Conservation (phyloP, 106 monocot species). For the Chionographis japonica region DNA sequence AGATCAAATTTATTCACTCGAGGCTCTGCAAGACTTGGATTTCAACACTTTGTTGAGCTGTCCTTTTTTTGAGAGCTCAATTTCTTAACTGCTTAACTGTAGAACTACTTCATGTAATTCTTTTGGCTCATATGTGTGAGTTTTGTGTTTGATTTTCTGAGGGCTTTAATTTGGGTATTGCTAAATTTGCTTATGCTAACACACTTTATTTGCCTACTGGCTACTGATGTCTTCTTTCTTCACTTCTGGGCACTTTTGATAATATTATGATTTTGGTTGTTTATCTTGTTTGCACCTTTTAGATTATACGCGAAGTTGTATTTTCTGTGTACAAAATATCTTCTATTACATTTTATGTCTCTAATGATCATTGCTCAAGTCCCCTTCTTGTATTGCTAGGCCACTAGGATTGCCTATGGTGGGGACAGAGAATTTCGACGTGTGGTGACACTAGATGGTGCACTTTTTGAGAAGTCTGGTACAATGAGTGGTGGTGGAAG, state of each 20-base stretch:
- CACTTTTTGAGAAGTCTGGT: conserved; percentile 86
- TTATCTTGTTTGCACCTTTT: too few relatives aligned
- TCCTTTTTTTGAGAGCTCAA: background rate
- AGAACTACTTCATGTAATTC: background rate
- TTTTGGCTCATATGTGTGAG: background rate
- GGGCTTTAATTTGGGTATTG: background rate
- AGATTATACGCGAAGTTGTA: too few relatives aligned
- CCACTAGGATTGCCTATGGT: conserved; percentile 84
- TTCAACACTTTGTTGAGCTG: background rate
- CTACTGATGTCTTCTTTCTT: too few relatives aligned
- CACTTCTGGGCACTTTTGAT: too few relatives aligned
- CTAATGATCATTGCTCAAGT: background rate
- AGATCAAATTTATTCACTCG: background rate
- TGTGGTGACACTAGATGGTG: conserved; percentile 86
- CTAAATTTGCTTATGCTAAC: background rate
- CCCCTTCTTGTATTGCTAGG: conserved; percentile 27
- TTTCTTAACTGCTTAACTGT: background rate
- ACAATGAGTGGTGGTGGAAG: conserved; percentile 96
- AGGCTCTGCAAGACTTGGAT: background rate
- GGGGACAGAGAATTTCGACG: conserved; percentile 66
- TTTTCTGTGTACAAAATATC: too few relatives aligned
- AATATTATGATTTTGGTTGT: too few relatives aligned
- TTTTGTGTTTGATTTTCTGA: background rate
- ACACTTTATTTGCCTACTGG: background rate
- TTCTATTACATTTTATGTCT: background rate